phyloP scores from a whole-genome alignment of 768 basidiomycete genomes.

The Tephrocybe sp. region DNA sequence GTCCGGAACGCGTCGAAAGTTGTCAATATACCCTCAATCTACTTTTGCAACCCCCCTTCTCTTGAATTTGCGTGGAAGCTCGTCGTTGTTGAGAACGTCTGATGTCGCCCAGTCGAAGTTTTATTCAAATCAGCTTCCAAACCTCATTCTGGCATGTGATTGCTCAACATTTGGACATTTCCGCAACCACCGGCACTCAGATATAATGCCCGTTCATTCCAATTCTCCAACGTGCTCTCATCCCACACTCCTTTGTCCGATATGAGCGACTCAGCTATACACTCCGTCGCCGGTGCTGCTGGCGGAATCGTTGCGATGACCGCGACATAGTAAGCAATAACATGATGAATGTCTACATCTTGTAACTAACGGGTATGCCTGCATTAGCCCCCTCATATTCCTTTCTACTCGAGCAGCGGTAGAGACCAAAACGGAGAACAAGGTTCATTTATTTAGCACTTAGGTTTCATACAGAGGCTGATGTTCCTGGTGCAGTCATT shows the following conservation, averaged over 20 bases:
- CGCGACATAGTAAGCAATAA: conserved; percentile 80
- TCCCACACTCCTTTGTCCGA: conserved; percentile 4
- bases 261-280: conserved; percentile 81
- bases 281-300: conserved; percentile 85
- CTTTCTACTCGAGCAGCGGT: conserved; percentile 93
- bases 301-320: conserved; percentile 92
- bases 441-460: conserved; percentile 7
- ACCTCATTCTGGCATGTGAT: conserved; percentile 14
- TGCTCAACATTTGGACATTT: conserved; percentile 2
- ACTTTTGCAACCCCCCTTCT: no score
- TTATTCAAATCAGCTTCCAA: neutral
- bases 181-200: conserved; percentile 5
- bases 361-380: neutral
- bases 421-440: conserved; percentile 70
- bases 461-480: neutral
- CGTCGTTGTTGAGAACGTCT: neutral
- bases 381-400: conserved; percentile 80
- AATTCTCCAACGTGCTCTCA: neutral
- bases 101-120: neutral
- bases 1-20: neutral
- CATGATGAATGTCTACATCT: conserved; percentile 8
- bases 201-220: neutral
- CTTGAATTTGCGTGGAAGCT: no score
- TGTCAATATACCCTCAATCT: neutral
- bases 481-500: conserved; percentile 43